These are phyloP conservation scores for Crucibulum laeve DNA, from an alignment of 768 basidiomycete genomes.

Conservation along the genomic window DNA sequence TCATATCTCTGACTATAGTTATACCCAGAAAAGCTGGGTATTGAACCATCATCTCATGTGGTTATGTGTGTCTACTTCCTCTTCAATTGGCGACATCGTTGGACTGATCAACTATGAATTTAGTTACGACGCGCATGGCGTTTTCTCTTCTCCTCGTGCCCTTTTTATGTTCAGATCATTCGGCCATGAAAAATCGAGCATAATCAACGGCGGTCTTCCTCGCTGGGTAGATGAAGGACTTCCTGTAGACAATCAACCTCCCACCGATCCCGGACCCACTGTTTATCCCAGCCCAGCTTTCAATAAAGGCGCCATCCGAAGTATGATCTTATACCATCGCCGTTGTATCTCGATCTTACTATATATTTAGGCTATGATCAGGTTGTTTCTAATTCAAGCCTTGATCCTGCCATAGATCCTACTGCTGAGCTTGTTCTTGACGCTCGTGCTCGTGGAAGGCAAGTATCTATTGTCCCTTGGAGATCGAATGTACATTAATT, in stretches of 20 bases:
- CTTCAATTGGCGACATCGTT: background rate
- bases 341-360: background rate
- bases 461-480: conserved; percentile 10
- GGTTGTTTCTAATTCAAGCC: conserved; percentile 65
- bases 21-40: conserved; percentile 67
- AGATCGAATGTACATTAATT: background rate
- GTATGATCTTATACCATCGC: conserved; percentile 24
- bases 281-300: conserved; percentile 53
- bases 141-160: conserved; percentile 91
- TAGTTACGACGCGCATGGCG: conserved; percentile 86
- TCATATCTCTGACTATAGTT: background rate
- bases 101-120: conserved; percentile 3
- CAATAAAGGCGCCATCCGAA: conserved; percentile 45
- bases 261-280: conserved; percentile 18
- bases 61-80: conserved; percentile 53
- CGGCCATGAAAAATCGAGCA: conserved; percentile 80
- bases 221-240: conserved; percentile 70
- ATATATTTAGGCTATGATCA: conserved; percentile 66
- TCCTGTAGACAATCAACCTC: conserved; percentile 38
- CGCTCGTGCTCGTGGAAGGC: conserved; percentile 83
- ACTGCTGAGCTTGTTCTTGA: conserved; percentile 76
- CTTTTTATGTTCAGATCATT: conserved; percentile 94
- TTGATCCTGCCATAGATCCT: conserved; percentile 36
- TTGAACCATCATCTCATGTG: conserved; percentile 72
- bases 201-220: conserved; percentile 92